A percentile compares a stretch with the other conserved stretches of the same genome.
These are phyloP conservation scores for Inonotus obliquus DNA, from an alignment of 1,284 basidiomycete species.

Conservation along the genomic window DNA sequence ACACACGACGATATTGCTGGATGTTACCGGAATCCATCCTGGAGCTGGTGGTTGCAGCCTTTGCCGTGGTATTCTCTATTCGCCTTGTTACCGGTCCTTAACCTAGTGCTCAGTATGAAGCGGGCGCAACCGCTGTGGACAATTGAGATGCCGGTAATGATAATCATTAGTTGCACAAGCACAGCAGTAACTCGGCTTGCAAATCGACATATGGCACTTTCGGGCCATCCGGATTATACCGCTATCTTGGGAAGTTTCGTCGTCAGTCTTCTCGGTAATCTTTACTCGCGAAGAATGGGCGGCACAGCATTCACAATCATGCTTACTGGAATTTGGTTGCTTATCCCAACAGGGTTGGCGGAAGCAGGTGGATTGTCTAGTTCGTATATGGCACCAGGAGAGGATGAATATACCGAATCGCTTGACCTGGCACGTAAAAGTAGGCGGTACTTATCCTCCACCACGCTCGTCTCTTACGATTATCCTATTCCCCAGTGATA, in stretches of 20 bases:
- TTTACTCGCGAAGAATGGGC: slow-evolving; percentile 82
- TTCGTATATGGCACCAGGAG: slow-evolving; percentile 12
- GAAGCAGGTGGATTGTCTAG: slow-evolving; percentile 17
- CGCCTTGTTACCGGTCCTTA: slow-evolving; percentile 80
- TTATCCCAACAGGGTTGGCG: slow-evolving; percentile 49
- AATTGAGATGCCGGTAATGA: slow-evolving; percentile 77
- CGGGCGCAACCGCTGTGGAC: slow-evolving; percentile 74
- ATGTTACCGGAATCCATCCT: slow-evolving; percentile 61
- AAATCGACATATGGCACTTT: slow-evolving; percentile 34
- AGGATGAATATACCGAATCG: slow-evolving; percentile 18
- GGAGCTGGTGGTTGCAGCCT: slow-evolving; percentile 75
- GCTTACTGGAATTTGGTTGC: slow-evolving; percentile 82
- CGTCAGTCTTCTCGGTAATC: slow-evolving; percentile 76
- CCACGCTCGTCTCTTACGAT: not conserved
- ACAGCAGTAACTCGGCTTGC: slow-evolving; percentile 76
- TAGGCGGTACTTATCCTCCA: not conserved
- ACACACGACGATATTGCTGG: slow-evolving; percentile 32
- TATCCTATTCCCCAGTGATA: slow-evolving; percentile 11
- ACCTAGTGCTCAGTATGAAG: slow-evolving; percentile 64
- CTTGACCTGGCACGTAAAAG: slow-evolving; percentile 16
- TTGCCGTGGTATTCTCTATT: slow-evolving; percentile 77
- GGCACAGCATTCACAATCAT: slow-evolving; percentile 88
- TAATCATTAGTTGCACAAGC: slow-evolving; percentile 76
- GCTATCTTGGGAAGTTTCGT: slow-evolving; percentile 86
- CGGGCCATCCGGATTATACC: slow-evolving; percentile 67